Base-by-base conservation (phyloP, 192 early-diverging fungal species). In the Pilaira anomala region DNA sequence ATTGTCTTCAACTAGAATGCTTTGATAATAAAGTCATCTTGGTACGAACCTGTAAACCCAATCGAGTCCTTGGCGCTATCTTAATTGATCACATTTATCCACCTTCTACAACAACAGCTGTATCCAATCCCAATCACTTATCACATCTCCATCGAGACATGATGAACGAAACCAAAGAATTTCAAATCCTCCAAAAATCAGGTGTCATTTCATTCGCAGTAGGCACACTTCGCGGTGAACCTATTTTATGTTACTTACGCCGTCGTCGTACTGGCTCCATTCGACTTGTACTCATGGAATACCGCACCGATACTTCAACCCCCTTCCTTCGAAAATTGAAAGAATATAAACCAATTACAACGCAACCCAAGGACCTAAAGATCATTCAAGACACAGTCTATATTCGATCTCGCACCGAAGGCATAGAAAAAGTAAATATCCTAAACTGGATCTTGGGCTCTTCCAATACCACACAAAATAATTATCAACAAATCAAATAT, bases 121-220 rank as follows among this genome's bases (percentile, higher is more conserved):
- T n/a, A 9, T 36, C 11, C 33, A 36, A 36, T 36, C 33, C 6
- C 33, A 9, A 36, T 9, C 33, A 36, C 33, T 19, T 33, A 19
- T 28, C 28, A 13, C 53, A 26, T 19, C 12, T 30, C 9, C 29
- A 30, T 36, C 18, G 28, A 19, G 45, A 19, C 4, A 19, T 16
- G 1, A 16, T 30, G 9, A 55, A 55, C 7, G 53, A 55, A 9
- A 54, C 52, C 18, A 54, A 54, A 33, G 53, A 33, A 11, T 55
- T 55, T 18, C 53, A 55, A 55, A 18, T 55, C n/a, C 16, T 55
- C 29, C 53, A 55, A 29, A 55, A 55, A 55, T 55, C 53, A 55
- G 53, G 53, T 30, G 53, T 55, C 6, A 11, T 55, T 16, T 55
- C 53, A 19, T 55, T 55, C 30, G 53, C 53, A 33, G 53, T 55